These are phyloP conservation scores for Penicillium sp. DNA, from an alignment of 2,329 filamentous ascomycete genomes.

Conservation along the genomic window DNA sequence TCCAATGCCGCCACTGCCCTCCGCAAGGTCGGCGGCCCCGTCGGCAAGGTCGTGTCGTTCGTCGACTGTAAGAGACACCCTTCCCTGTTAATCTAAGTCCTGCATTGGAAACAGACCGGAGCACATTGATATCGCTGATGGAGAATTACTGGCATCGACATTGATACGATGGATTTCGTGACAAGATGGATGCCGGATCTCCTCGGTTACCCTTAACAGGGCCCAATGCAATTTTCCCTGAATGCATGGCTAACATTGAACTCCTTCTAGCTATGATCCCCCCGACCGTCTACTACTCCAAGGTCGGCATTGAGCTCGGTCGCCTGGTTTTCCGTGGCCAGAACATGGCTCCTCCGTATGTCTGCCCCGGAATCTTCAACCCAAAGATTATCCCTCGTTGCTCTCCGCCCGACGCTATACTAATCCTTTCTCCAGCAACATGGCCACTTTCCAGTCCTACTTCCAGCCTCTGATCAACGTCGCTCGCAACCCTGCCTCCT, in stretches of 20 bases:
- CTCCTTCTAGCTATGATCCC: slow-evolving; percentile 73
- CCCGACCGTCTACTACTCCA: slow-evolving; percentile 86
- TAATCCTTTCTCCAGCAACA: slow-evolving; percentile 56
- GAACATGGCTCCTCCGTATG: slow-evolving; percentile 95
- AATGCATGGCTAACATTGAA: slow-evolving; percentile 24
- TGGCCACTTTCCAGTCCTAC: slow-evolving; percentile 83
- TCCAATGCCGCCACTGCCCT: slow-evolving; percentile 71
- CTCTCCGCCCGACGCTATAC: neutral
- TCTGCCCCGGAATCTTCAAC: slow-evolving; percentile 20
- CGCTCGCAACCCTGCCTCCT: slow-evolving; percentile 67
- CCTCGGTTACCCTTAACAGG: slow-evolving; percentile 11
- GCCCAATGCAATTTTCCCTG: neutral
- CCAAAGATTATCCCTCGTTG: neutral
- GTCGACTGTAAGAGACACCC: slow-evolving; percentile 72
- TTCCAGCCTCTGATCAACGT: slow-evolving; percentile 73
- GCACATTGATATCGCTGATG: neutral
- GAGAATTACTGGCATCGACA: neutral
- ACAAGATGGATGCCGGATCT: slow-evolving; percentile 3
- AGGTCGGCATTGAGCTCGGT: slow-evolving; percentile 81
- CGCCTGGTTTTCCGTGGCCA: slow-evolving; percentile 86
- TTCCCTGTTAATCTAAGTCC: neutral
- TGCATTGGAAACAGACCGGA: neutral
- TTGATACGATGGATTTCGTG: slow-evolving; percentile 3
- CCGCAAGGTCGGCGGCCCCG: slow-evolving; percentile 77
- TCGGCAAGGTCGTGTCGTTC: slow-evolving; percentile 74